Evolutionary conservation across 257 asterid genomes (phyloP), one percentile per base, ranked within the genome.

Genomic region (Thymus quinquecostatus): DNA sequence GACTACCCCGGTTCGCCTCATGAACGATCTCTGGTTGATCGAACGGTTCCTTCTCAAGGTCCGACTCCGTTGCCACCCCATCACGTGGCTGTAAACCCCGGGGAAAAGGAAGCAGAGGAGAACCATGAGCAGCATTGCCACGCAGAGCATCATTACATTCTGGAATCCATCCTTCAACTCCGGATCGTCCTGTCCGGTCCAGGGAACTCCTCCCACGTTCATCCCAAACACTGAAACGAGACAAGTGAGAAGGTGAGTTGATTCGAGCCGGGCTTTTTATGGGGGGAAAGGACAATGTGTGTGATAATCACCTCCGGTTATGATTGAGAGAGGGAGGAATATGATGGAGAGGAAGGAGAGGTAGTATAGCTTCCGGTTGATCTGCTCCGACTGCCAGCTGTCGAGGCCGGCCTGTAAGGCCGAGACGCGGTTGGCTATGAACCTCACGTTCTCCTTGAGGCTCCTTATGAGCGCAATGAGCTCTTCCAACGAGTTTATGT

Each of bases 151-250:
- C 77, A 91, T 60, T 43, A 91, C 99, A 43, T 91, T 94, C 60
- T 79, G 85, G 43, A 94, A 94, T 6, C 99, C 99, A 57, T 94
- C 90, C 68, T 83, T 84, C 82, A 90, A 44, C 66, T 71, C 83
- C 0, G 91, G 96, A 30, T 81, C 84, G 8, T 68, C 66, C 79
- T 94, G 99, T 6, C 84, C 88, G 0, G 97, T 91, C 99, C 99
- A 94, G 1, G 99, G 97, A 38, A 94, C 99, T 28, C 99, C 97
- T 69, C 99, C 98, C 55, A 94, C 99, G 21, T 94, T 94, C 99
- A 94, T 94, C 74, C 97, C 99, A 36, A 94, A 94, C 63, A 89
- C 99, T 91, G 84, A 49, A 62, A 3, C 10, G 21, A 10, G 8
- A 14, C 0, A 33, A 6, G 54, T 21, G 21, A 21, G 21, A 21